These are phyloP conservation scores for Fusarium sp. DNA, from an alignment of 2,329 filamentous ascomycete species.

Conservation along the genomic window DNA sequence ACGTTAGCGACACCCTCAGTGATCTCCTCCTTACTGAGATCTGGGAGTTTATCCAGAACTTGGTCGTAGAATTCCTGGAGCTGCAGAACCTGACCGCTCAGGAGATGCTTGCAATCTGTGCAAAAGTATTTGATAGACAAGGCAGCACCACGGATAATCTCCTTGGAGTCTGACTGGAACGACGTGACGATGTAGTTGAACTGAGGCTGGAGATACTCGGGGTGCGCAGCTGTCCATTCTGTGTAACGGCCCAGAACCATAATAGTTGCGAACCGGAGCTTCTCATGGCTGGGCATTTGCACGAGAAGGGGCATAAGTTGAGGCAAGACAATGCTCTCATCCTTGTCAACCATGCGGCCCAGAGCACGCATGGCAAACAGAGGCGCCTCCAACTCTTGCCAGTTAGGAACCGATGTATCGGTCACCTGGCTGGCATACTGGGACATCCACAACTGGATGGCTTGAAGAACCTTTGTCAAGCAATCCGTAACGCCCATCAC, in stretches of 20 bases:
- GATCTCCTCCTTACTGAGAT: conserved; percentile 91
- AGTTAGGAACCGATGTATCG: conserved; percentile 83
- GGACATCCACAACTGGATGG: conserved; percentile 89
- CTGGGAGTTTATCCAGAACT: conserved; percentile 86
- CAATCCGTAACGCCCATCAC: conserved; percentile 95
- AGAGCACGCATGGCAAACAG: conserved; percentile 95
- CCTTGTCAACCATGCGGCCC: conserved; percentile 92
- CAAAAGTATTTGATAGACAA: conserved; percentile 98
- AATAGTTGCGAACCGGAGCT: conserved; percentile 97
- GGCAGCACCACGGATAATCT: conserved; percentile 91
- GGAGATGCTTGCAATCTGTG: conserved; percentile 88
- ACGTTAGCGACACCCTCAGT: conserved; percentile 96
- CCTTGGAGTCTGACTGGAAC: conserved; percentile 87
- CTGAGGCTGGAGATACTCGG: conserved; percentile 90
- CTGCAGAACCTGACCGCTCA: conserved; percentile 85
- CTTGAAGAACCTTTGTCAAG: conserved; percentile 84
- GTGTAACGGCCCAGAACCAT: conserved; percentile 98
- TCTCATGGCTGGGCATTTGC: conserved; percentile 94
- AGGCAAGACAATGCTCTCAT: conserved; percentile 87
- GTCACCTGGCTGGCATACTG: conserved; percentile 82
- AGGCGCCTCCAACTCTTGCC: conserved; percentile 96
- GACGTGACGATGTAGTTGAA: conserved; percentile 96
- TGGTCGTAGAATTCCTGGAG: conserved; percentile 93
- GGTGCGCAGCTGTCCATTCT: conserved; percentile 95
- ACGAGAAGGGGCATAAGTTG: conserved; percentile 94